Evolutionary conservation across 1,284 basidiomycete species (phyloP), one percentile per base, ranked within the genome.

Genomic region (Leccinum griseonigrum): DNA sequence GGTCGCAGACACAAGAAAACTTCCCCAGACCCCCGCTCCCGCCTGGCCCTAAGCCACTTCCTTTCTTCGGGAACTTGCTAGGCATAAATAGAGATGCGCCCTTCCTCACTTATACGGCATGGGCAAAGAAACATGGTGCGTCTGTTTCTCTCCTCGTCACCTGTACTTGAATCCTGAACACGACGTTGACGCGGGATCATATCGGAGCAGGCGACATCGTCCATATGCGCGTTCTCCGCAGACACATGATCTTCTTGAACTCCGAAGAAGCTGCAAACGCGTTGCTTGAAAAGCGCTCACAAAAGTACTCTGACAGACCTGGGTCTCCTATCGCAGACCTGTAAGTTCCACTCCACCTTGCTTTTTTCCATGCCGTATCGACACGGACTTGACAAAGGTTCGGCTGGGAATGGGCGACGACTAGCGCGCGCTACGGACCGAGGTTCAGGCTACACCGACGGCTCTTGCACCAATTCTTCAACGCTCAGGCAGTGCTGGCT

Each of bases 121-220:
- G 57, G 57, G 38, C 59, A 60, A 52, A 46, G 36, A 43, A 6
- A 5, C 22, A 60, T 6, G 48, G 57, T 59, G n/a, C 7, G 59
- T 59, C 28, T 10, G 1, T 28, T 28, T 50, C 26, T 26, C 26
- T 28, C 2, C 28, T 52, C 5, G 5, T 18, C 18, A 46, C 43
- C 2, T 3, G 7, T 43, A 18, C 18, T 11, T 18, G 1, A 11
- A 46, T 46, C 43, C 40, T 11, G 43, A 32, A 9, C 3, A 13
- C 14, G 3, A 31, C 5, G n/a, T 51, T 29, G 48, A 51, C 22
- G 26, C 13, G 51, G 22, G 14, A 18, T 18, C 40, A 52, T 10
- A n/a, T 28, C 16, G 26, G 29, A 18, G 7, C 52, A 53, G 52
- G 29, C 3, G 52, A 53, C 29, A 32, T 53, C n/a, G 28, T 53